Percentiles rank a stretch among this genome's conserved stretches.
Conservation (phyloP, 129 eudicot species). For the Scalesia atractyloides region DNA sequence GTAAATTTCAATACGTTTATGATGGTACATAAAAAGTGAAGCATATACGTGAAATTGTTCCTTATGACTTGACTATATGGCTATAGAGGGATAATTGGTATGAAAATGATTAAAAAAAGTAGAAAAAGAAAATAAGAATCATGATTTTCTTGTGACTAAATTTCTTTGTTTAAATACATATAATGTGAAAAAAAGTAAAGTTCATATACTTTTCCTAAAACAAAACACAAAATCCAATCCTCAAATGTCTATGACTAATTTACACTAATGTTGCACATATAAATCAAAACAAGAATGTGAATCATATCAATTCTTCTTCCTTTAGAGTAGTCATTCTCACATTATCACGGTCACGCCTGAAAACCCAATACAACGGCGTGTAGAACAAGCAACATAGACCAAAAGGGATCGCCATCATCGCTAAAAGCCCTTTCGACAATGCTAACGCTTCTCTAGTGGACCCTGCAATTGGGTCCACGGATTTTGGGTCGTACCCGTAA, state of each 20-base stretch:
- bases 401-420: slow-evolving; percentile 95
- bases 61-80: too few species aligned
- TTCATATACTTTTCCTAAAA: background rate
- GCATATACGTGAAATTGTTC: too few species aligned
- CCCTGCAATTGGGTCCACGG: slow-evolving; percentile 66
- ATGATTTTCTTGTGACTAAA: background rate
- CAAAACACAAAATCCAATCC: slow-evolving; percentile 4
- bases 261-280: slow-evolving; percentile 8
- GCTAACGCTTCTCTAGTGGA: slow-evolving; percentile 79
- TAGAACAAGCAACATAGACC: slow-evolving; percentile 88
- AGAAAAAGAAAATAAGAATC: background rate
- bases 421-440: slow-evolving; percentile 73
- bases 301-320: slow-evolving; percentile 69
- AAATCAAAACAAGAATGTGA: background rate
- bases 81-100: too few species aligned
- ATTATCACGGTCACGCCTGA: slow-evolving; percentile 70
- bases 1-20: background rate
- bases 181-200: background rate
- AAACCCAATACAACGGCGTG: slow-evolving; percentile 78
- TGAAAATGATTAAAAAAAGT: too few species aligned
- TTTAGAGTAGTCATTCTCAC: slow-evolving; percentile 61
- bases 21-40: too few species aligned
- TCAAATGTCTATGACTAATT: background rate
- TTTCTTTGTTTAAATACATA: background rate
- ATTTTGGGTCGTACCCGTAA: slow-evolving; percentile 77